Base-by-base conservation (phyloP, 768 basidiomycete species). In the Paxillus involutus region DNA sequence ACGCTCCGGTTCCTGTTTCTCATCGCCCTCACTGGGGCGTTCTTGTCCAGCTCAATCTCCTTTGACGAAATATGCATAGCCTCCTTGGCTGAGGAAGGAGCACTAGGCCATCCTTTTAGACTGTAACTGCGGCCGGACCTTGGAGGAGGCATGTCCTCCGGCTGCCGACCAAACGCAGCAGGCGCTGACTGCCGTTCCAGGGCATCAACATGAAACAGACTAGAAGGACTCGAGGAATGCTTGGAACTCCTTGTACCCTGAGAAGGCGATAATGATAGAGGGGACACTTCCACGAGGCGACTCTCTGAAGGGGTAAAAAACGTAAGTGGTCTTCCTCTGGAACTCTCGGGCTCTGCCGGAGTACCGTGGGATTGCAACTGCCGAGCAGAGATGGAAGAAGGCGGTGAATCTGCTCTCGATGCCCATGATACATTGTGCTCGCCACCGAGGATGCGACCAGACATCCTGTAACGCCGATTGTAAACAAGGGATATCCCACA, bases 391-490 rank as follows among this genome's bases (percentile, higher is more conserved):
- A 69, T 68, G 2, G 43, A n/a, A 16, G 33, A 43, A 3, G 65
- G 43, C 3, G 73, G 66, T 2, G 73, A 69, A 37, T 72, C 75
- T 6, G 57, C 24, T 13, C 79, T 69, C 4, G 79, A 72, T 6
- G 84, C 80, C 88, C 88, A 90, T 9, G 80, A 71, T 4, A 89
- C 73, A 12, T 66, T 70, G 13, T 75, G 72, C 50, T 82, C 79
- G 4, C 78, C 77, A 32, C 70, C 77, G 10, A 75, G 71, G 35
- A 93, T 78, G 9, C 83, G 80, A 6, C 89, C 82, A 9, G 77
- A 70, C 91, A 94, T 93, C 64, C 90, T 62, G 37, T 26, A 1
- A 42, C 19, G 49, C 41, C 6, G 7, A 13, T 5, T 3, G 33
- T 61, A 33, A 56, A 64, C 10, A 36, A 17, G n/a, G 43, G 14